Conservation (phyloP, 345 rosid species). For the Populus nigra region DNA sequence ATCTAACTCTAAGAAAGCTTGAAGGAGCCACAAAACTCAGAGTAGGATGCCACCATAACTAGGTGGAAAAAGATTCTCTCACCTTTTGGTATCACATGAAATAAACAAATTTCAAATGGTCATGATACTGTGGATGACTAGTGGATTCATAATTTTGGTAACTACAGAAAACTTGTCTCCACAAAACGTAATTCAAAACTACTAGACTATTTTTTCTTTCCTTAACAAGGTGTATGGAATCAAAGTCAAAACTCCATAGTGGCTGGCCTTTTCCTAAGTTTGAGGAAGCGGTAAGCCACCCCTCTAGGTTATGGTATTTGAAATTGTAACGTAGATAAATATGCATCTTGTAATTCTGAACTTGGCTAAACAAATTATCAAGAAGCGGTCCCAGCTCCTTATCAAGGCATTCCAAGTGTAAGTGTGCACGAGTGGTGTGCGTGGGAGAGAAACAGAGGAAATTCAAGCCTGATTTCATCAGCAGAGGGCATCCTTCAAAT, state of each 20-base stretch:
- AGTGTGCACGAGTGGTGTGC: background rate
- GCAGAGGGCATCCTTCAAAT: background rate
- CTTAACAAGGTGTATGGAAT: background rate
- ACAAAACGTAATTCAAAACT: no score
- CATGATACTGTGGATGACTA: background rate
- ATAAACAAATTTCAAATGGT: background rate
- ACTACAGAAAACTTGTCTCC: background rate
- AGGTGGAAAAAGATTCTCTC: background rate
- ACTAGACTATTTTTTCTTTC: background rate
- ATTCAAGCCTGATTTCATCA: background rate
- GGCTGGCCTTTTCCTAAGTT: background rate
- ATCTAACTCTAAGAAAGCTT: background rate
- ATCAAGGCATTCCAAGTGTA: background rate
- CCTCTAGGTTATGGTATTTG: background rate
- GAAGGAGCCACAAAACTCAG: background rate
- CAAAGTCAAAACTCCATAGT: background rate
- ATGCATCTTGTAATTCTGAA: background rate
- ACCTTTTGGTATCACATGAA: background rate
- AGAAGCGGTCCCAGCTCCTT: background rate
- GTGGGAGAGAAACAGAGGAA: background rate
- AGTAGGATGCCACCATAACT: background rate
- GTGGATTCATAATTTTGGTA: background rate
- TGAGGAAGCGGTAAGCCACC: background rate
- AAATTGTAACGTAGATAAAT: background rate
- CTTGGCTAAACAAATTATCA: background rate